Evolutionary conservation across 2,329 filamentous ascomycete species (phyloP), one percentile per base, ranked within the genome.

Genomic region (Arthroderma sp.): DNA sequence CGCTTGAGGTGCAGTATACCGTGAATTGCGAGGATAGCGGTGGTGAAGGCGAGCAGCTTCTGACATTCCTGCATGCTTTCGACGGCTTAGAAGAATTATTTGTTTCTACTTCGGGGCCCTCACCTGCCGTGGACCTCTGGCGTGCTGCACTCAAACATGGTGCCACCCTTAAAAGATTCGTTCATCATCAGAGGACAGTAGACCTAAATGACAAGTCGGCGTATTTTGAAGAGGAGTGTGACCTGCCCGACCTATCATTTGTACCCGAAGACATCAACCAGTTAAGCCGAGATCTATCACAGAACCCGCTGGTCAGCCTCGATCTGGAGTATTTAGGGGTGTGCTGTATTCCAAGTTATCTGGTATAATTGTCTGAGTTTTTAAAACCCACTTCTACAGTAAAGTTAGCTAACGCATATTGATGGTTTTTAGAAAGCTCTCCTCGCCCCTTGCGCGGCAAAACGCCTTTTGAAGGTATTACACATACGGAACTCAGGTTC

Each of bases 321-420:
- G 29, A 40, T 36, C 31, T 45, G 27, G 37, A 45, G 37, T 45
- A 32, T n/a, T 11, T 45, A 7, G 37, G 43, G 43, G n/a, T 45
- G 4, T 40, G 37, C 31, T 45, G 29, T 30, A 37, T 22, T 34
- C 43, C 29, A 27, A 32, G 28, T 7, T 33, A 33, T 45, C 37
- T 45, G 9, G 43, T 45, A 45, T 11, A 22, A 33, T 22, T 22
- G 28, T 33, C 37, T 32, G 5, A 10, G 34, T 10, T 37, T 11
- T 32, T 5, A 36, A 29, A 43, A 36, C 41, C 11, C 33, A 37
- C 6, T 36, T 43, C 15, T 28, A 5, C 5, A 8, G 11, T 11
- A 43, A 5, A 31, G 27, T 42, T 42, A 5, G 40, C 31, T 34
- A 15, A 42, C 40, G 34, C n/a, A 15, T 22, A 15, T 10, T 42